Evolutionary conservation across 768 basidiomycete genomes (phyloP).

Genomic region (Podaxis mareebaensis): DNA sequence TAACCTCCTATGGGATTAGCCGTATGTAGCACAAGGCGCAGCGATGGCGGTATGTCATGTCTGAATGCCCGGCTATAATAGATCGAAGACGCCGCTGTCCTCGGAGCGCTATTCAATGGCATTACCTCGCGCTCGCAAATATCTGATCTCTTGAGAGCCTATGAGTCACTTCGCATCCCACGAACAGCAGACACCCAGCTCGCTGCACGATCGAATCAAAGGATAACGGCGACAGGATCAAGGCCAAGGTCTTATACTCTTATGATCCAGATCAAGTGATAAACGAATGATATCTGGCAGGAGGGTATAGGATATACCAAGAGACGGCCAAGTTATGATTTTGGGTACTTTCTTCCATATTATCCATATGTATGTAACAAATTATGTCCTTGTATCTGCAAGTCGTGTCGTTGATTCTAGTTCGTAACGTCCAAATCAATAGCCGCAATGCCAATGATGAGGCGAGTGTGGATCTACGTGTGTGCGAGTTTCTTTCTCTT

Average conservation of each 20-base stretch:
- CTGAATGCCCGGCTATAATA: slow-evolving; percentile 19
- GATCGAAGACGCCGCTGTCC: slow-evolving; percentile 52
- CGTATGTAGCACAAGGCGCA: slow-evolving; percentile 56
- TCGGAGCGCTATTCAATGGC: slow-evolving; percentile 52
- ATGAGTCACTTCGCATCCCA: slow-evolving; percentile 49
- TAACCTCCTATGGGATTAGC: slow-evolving; percentile 28
- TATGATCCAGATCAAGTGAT: slow-evolving; percentile 58
- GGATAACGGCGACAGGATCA: slow-evolving; percentile 56
- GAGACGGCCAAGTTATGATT: background rate
- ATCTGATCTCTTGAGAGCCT: slow-evolving; percentile 46
- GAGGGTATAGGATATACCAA: background rate
- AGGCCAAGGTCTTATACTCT: slow-evolving; percentile 46
- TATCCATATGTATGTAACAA: background rate
- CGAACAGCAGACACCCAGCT: slow-evolving; percentile 52
- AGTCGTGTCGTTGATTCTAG: background rate
- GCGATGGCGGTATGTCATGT: slow-evolving; percentile 46
- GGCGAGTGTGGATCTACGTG: background rate
- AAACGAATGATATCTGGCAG: slow-evolving; percentile 43
- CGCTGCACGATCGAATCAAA: slow-evolving; percentile 50
- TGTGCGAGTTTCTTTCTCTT: background rate
- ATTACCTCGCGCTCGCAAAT: slow-evolving; percentile 46
- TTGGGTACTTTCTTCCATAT: background rate
- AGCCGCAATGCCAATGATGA: background rate
- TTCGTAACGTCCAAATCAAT: background rate
- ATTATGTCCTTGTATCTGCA: background rate